Conservation (phyloP, 1,139 yeast genomes). For the Eremothecium sinecaudum region DNA sequence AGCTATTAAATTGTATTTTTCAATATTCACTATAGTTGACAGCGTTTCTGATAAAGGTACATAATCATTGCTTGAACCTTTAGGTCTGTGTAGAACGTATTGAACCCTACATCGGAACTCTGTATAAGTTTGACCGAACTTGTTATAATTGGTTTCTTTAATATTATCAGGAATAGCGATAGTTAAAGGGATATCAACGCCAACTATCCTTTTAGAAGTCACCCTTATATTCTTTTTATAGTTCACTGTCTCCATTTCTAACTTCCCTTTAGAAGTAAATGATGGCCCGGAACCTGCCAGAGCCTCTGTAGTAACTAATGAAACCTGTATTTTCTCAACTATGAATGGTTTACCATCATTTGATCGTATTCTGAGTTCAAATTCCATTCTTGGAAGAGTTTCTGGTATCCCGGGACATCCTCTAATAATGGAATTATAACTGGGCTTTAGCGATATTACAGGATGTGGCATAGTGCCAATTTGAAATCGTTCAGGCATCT, state of each 20-base stretch:
- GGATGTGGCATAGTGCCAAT: conserved; percentile 28
- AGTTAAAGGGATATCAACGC: conserved; percentile 51
- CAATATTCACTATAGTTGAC: conserved; percentile 25
- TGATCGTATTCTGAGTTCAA: conserved; percentile 30
- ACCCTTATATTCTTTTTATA: conserved; percentile 32
- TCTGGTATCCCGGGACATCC: conserved; percentile 62
- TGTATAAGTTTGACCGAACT: conserved; percentile 27
- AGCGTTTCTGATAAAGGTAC: conserved; percentile 14
- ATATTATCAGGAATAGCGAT: conserved; percentile 51
- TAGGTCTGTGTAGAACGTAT: conserved; percentile 14
- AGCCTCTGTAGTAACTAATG: conserved; percentile 29
- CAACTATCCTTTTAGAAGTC: conserved; percentile 37
- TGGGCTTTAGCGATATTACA: conserved; percentile 36
- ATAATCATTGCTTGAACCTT: conserved; percentile 10
- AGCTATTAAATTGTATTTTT: conserved; percentile 25
- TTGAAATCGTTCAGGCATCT: too few species aligned
- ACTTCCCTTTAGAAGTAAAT: conserved; percentile 34
- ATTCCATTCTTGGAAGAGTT: conserved; percentile 37
- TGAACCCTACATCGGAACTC: conserved; percentile 24
- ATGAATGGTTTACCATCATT: conserved; percentile 58
- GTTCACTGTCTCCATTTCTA: conserved; percentile 31
- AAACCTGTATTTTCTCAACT: conserved; percentile 52
- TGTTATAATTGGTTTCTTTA: conserved; percentile 35
- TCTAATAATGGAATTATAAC: conserved; percentile 40
- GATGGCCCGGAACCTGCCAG: conserved; percentile 14